These are phyloP conservation scores for Crotalaria pallida DNA, from an alignment of 306 rosid species.

Conservation along the genomic window DNA sequence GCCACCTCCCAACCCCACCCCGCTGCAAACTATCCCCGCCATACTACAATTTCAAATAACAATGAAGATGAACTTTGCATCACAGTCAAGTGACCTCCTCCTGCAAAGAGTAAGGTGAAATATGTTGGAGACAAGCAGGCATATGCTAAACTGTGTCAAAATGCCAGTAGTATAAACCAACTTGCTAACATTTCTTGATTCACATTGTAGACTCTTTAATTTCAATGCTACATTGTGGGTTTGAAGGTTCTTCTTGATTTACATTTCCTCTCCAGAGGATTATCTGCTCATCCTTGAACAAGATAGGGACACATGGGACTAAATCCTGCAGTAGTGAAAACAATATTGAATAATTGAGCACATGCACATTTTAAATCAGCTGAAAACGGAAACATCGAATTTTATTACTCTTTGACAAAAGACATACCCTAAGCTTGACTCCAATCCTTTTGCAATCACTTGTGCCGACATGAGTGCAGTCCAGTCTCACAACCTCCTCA, in stretches of 20 bases:
- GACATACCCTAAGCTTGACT: constrained; percentile 65
- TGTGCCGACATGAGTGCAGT: constrained; percentile 71
- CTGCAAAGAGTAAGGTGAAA: not conserved
- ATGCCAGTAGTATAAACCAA: constrained; percentile 2
- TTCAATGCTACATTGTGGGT: constrained; percentile 11
- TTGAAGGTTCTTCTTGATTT: constrained; percentile 24
- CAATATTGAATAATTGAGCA: not conserved
- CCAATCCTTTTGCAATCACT: constrained; percentile 89
- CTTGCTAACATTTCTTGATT: not conserved
- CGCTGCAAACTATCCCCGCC: not conserved
- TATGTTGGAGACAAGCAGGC: not conserved
- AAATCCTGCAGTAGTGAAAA: constrained; percentile 49
- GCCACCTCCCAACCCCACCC: too few species aligned
- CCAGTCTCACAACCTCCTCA: constrained; percentile 78
- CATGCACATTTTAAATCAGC: not conserved
- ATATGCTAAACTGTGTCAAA: not conserved
- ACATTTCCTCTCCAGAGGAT: constrained; percentile 82
- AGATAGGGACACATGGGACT: constrained; percentile 77
- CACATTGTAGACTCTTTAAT: not conserved
- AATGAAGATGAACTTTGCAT: not conserved
- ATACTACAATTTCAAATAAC: not conserved
- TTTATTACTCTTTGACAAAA: not conserved
- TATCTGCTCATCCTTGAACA: constrained; percentile 89
- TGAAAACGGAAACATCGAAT: not conserved
- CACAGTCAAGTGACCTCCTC: not conserved